These are phyloP conservation scores for Hyaloscypha bicolor DNA, from an alignment of 495 filamentous ascomycete species.

Conservation along the genomic window DNA sequence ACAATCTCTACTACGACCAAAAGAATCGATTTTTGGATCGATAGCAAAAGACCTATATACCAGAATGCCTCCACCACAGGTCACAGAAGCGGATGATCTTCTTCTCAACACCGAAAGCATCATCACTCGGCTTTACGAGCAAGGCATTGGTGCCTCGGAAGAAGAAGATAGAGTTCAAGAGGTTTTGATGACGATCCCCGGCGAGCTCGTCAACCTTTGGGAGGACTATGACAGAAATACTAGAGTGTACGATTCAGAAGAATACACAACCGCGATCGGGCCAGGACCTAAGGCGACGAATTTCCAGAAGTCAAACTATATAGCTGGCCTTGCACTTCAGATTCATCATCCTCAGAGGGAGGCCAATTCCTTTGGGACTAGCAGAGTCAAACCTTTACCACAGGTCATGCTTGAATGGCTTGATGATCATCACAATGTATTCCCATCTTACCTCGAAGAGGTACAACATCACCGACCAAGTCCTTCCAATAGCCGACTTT, in stretches of 20 bases:
- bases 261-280: slow-evolving; percentile 61
- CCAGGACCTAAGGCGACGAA: slow-evolving; percentile 59
- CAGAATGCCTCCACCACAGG: slow-evolving; percentile 44
- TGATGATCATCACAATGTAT: slow-evolving; percentile 65
- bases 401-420: slow-evolving; percentile 80
- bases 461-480: slow-evolving; percentile 65
- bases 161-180: slow-evolving; percentile 56
- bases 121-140: slow-evolving; percentile 56
- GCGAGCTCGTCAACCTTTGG: slow-evolving; percentile 62
- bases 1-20: slow-evolving; percentile 29
- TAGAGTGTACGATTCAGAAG: slow-evolving; percentile 48
- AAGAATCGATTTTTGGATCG: slow-evolving; percentile 47
- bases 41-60: slow-evolving; percentile 55
- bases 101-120: slow-evolving; percentile 58
- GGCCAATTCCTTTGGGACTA: slow-evolving; percentile 19
- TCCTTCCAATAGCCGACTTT: slow-evolving; percentile 70
- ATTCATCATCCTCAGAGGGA: slow-evolving; percentile 67
- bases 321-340: slow-evolving; percentile 69
- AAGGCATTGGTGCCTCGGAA: slow-evolving; percentile 53
- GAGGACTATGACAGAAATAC: slow-evolving; percentile 46
- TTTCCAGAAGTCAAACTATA: slow-evolving; percentile 71
- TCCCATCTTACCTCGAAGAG: slow-evolving; percentile 57
- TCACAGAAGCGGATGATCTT: slow-evolving; percentile 54
- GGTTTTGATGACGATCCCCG: slow-evolving; percentile 55
- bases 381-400: slow-evolving; percentile 57